These are phyloP conservation scores for Helotiales sp. DNA, from an alignment of 2,329 filamentous ascomycete genomes.

Conservation along the genomic window DNA sequence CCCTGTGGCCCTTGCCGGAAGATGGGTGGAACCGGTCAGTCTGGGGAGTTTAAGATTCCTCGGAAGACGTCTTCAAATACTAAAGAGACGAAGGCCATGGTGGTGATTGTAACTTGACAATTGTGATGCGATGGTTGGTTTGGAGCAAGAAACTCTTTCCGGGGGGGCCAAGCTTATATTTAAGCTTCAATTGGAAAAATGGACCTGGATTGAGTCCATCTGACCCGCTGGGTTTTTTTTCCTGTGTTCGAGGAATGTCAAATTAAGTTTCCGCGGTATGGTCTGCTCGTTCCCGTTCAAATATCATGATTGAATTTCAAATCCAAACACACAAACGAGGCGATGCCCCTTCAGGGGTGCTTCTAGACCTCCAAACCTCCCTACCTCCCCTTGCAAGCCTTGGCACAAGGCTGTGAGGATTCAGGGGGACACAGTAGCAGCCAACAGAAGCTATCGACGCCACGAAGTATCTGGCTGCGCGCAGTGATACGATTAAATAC, in stretches of 20 bases:
- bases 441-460: slow-evolving; percentile 1
- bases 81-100: too few species aligned
- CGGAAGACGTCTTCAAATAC: background rate
- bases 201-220: background rate
- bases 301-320: too few species aligned
- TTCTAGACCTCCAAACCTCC: too few species aligned
- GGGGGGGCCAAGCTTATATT: background rate
- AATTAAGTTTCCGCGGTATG: too few species aligned
- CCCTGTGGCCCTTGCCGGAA: background rate
- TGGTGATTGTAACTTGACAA: too few species aligned
- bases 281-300: too few species aligned
- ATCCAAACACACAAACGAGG: background rate
- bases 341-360: background rate
- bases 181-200: background rate
- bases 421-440: slow-evolving; percentile 6
- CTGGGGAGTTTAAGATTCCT: background rate
- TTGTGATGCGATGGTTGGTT: too few species aligned
- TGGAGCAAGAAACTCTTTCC: too few species aligned
- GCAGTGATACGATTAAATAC: background rate
- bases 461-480: background rate
- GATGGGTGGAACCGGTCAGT: background rate
- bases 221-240: background rate
- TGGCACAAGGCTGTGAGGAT: background rate
- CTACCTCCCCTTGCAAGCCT: too few species aligned
- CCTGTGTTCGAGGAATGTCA: background rate